Percentiles rank a stretch among this genome's conserved stretches.
These are phyloP conservation scores for Digitaria exilis DNA, from an alignment of 202 grass and related monocot genomes.

Conservation along the genomic window DNA sequence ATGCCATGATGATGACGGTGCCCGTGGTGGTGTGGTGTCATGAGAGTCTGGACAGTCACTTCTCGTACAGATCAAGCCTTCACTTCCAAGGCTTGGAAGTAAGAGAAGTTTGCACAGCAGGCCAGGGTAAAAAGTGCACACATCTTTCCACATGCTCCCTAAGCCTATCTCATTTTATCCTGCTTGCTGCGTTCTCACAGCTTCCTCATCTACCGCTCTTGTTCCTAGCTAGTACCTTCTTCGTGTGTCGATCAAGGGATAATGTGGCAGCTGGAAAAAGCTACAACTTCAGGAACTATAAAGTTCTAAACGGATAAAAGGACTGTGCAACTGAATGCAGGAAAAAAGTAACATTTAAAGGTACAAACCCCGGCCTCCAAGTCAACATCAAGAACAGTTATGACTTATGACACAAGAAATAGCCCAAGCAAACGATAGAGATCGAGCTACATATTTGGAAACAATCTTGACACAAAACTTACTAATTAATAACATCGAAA, in stretches of 20 bases:
- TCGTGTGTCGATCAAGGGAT: too few species aligned
- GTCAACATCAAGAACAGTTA: too few species aligned
- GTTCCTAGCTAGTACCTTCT: too few species aligned
- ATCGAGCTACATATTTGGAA: slow-evolving; percentile 48
- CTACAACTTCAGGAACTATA: neutral
- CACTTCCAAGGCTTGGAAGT: slow-evolving; percentile 45
- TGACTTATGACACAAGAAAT: slow-evolving; percentile 45
- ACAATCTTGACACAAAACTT: slow-evolving; percentile 48
- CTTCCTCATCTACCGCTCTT: neutral
- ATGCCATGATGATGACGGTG: slow-evolving; percentile 37
- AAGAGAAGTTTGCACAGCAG: slow-evolving; percentile 29
- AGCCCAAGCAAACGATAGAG: slow-evolving; percentile 21
- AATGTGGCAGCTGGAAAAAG: neutral
- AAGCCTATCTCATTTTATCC: slow-evolving; percentile 21
- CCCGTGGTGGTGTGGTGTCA: slow-evolving; percentile 16
- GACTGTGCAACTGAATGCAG: neutral
- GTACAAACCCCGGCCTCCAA: too few species aligned
- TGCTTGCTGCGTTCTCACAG: neutral
- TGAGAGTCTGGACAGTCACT: slow-evolving; percentile 9
- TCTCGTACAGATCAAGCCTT: slow-evolving; percentile 54
- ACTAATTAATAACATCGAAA: slow-evolving; percentile 48
- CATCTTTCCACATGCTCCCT: slow-evolving; percentile 33
- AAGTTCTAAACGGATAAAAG: slow-evolving; percentile 10
- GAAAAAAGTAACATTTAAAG: too few species aligned
- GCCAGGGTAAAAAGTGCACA: slow-evolving; percentile 38